These are phyloP conservation scores for Carex pumila DNA, from an alignment of 176 grass and related monocot genomes.

Conservation along the genomic window DNA sequence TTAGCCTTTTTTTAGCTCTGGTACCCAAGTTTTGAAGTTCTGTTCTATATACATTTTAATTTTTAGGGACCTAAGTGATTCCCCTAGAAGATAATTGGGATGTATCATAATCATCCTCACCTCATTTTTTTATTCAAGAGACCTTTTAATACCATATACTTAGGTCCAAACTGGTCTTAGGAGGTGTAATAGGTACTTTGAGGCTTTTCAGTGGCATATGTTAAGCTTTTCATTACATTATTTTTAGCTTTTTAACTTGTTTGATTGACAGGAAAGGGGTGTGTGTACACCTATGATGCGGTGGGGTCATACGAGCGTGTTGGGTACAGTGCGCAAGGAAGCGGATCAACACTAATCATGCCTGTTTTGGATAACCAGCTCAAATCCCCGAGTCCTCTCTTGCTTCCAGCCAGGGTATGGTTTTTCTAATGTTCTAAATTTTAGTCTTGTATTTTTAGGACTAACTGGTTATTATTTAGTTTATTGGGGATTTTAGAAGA, in stretches of 20 bases:
- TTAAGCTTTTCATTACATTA: not conserved
- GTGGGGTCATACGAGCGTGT: conserved; percentile 90
- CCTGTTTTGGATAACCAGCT: conserved; percentile 92
- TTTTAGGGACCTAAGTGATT: not conserved
- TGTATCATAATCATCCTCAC: not conserved
- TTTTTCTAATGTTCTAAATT: not conserved
- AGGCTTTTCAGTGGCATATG: not conserved
- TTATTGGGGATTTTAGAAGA: not conserved
- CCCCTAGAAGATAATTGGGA: not conserved
- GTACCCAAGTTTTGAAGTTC: not conserved
- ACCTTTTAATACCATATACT: not conserved
- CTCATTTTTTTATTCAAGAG: not conserved
- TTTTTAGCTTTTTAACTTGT: not conserved
- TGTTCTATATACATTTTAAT: not conserved
- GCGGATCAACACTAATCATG: conserved; percentile 76
- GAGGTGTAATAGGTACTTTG: not conserved
- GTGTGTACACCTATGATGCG: conserved; percentile 94
- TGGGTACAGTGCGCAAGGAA: conserved; percentile 81
- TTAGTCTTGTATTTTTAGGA: not conserved
- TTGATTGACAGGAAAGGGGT: conserved; percentile 65
- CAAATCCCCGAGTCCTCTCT: conserved; percentile 80
- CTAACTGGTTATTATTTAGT: not conserved
- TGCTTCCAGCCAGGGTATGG: conserved; percentile 68
- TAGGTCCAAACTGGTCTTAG: not conserved
- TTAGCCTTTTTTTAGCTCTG: not conserved